Percentiles rank a stretch among this genome's conserved stretches.
These are phyloP conservation scores for Vaccinium macrocarpon DNA, from an alignment of 148 eudicot species.

Conservation along the genomic window DNA sequence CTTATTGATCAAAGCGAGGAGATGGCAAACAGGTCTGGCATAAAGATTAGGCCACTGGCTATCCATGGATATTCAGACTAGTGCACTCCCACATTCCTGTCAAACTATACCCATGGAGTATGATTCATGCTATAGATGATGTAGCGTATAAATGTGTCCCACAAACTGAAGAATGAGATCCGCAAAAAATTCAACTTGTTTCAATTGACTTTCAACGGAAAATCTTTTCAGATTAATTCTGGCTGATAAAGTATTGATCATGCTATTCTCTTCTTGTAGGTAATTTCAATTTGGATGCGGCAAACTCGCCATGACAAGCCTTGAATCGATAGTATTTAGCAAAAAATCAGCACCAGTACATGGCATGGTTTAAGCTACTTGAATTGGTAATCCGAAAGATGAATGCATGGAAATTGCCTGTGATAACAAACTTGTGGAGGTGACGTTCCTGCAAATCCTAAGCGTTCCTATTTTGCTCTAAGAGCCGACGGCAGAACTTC, in stretches of 20 bases:
- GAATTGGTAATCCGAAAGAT: not conserved
- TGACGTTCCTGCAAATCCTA: conserved; percentile 2
- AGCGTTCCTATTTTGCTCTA: not conserved
- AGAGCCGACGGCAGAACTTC: conserved; percentile 8
- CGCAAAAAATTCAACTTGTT: not conserved
- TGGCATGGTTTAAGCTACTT: not conserved
- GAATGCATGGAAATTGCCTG: not conserved
- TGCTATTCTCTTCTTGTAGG: not conserved
- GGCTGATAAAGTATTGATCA: not conserved
- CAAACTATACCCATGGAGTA: not conserved
- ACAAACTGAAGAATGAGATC: not conserved
- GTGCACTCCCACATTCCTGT: not conserved
- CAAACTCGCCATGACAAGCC: not conserved
- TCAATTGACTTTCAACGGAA: not conserved
- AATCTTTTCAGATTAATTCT: not conserved
- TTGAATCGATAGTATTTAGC: not conserved
- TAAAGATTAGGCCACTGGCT: not conserved
- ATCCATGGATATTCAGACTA: not conserved
- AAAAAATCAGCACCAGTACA: not conserved
- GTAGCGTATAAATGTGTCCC: not conserved
- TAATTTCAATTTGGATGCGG: conserved; percentile 9
- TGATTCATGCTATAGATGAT: not conserved
- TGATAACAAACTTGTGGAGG: not conserved
- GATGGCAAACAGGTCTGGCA: not conserved
- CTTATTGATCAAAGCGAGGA: not conserved